Evolutionary conservation across 176 grass and related monocot species (phyloP).

Genomic region (Typha latifolia): DNA sequence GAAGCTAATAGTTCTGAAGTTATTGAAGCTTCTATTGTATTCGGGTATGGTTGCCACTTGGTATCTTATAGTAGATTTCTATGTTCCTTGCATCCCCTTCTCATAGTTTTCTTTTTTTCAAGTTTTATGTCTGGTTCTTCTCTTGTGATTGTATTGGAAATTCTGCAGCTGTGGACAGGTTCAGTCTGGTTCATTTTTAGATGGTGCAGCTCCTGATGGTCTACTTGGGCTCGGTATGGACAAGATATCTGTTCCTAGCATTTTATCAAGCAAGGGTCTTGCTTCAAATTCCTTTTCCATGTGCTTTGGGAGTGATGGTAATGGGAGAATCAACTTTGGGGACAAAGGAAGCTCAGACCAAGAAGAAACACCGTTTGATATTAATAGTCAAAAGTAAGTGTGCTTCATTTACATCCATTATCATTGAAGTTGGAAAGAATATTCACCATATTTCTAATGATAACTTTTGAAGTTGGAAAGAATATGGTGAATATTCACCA

Average conservation of each 20-base stretch:
- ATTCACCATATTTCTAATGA: too few species aligned
- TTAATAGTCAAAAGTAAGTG: slow-evolving; percentile 20
- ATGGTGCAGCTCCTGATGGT: slow-evolving; percentile 32
- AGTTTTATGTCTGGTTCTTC: not conserved
- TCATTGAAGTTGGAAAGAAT: too few species aligned
- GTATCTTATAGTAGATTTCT: not conserved
- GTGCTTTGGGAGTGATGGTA: slow-evolving; percentile 29
- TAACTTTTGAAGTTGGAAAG: too few species aligned
- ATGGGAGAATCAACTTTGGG: slow-evolving; percentile 39
- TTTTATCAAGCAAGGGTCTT: slow-evolving; percentile 31
- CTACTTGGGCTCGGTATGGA: slow-evolving; percentile 42
- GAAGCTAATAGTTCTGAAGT: slow-evolving; percentile 31
- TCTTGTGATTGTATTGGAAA: not conserved
- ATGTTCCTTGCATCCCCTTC: not conserved
- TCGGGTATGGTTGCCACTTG: slow-evolving; percentile 33
- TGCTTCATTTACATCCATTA: not conserved
- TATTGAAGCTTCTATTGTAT: slow-evolving; percentile 50
- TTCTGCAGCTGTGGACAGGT: slow-evolving; percentile 34
- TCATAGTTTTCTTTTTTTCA: not conserved
- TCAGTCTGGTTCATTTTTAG: slow-evolving; percentile 36
- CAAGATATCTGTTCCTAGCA: slow-evolving; percentile 33
- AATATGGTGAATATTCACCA: not conserved
- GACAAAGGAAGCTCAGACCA: slow-evolving; percentile 39
- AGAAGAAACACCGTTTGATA: slow-evolving; percentile 28
- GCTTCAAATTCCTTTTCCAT: slow-evolving; percentile 45